phyloP scores from a whole-genome alignment of 2,329 filamentous ascomycete species.

The Penicillium polonicum region DNA sequence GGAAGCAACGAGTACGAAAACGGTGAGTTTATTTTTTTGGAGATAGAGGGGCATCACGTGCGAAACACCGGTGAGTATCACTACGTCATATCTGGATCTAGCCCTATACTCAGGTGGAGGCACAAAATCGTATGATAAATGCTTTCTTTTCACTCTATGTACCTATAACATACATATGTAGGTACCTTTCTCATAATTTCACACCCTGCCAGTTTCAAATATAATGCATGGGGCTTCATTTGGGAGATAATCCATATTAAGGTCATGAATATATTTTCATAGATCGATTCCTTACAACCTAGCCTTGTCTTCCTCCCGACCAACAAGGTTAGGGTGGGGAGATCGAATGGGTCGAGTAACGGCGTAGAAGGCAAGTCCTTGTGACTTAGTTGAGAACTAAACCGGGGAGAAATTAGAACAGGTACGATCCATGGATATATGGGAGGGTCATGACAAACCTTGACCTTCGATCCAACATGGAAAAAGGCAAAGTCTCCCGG shows the following conservation, averaged over 20 bases:
- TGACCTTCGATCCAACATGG: constrained; percentile 21
- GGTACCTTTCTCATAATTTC: background rate
- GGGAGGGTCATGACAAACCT: constrained; percentile 12
- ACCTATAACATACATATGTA: no score
- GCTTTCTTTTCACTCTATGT: background rate
- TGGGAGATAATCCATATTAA: background rate
- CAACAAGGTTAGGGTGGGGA: constrained; percentile 21
- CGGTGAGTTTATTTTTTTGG: constrained; percentile 1
- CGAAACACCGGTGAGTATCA: background rate
- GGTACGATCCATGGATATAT: no score
- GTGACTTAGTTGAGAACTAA: constrained; percentile 25
- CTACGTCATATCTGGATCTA: constrained; percentile 9
- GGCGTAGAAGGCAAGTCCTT: constrained; percentile 23
- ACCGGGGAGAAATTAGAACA: background rate
- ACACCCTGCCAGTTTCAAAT: no score
- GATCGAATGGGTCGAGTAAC: constrained; percentile 22
- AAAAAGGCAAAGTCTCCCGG: constrained; percentile 21
- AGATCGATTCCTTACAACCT: background rate
- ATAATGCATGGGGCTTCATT: no score
- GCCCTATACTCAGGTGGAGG: background rate
- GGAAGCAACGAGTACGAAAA: background rate
- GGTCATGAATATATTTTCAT: background rate
- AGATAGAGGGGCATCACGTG: constrained; percentile 9
- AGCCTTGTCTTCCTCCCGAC: constrained; percentile 20
- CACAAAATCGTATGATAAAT: background rate